These are phyloP conservation scores for Paraconiothyrium sp. DNA, from an alignment of 2,329 filamentous ascomycete genomes.

Conservation along the genomic window DNA sequence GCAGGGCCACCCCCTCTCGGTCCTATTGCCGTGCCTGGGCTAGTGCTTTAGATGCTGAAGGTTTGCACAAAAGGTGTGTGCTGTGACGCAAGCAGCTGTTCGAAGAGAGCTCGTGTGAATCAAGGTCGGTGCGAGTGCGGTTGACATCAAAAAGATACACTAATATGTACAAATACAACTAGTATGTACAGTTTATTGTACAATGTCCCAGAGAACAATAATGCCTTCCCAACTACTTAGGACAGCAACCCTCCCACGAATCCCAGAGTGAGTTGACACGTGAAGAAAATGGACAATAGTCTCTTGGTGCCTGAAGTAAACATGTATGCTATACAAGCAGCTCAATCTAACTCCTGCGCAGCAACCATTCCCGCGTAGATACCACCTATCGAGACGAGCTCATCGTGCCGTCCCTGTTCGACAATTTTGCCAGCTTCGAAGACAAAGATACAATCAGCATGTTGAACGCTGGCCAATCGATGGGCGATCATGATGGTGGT, in stretches of 20 bases:
- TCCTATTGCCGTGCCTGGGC: conserved; percentile 30
- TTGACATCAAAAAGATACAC: neutral
- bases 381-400: conserved; percentile 58
- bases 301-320: neutral
- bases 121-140: neutral
- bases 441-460: conserved; percentile 82
- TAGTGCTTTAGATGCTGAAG: conserved; percentile 26
- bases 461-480: conserved; percentile 78
- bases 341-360: conserved; percentile 46
- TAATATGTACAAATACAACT: neutral
- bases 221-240: too few species aligned
- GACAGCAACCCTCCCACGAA: neutral
- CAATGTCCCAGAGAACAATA: neutral
- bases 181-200: neutral
- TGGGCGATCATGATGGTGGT: conserved; percentile 82
- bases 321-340: conserved; percentile 2
- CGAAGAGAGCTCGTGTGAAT: neutral
- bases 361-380: conserved; percentile 50
- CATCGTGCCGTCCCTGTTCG: conserved; percentile 69
- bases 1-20: conserved; percentile 30
- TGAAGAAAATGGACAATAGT: neutral
- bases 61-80: conserved; percentile 24
- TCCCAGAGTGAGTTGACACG: neutral
- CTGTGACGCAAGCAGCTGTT: conserved; percentile 39
- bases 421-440: conserved; percentile 72